Percentiles rank a stretch among this genome's conserved stretches.
These are phyloP conservation scores for Ramalina intermedia DNA, from an alignment of 495 filamentous ascomycete species.

Conservation along the genomic window DNA sequence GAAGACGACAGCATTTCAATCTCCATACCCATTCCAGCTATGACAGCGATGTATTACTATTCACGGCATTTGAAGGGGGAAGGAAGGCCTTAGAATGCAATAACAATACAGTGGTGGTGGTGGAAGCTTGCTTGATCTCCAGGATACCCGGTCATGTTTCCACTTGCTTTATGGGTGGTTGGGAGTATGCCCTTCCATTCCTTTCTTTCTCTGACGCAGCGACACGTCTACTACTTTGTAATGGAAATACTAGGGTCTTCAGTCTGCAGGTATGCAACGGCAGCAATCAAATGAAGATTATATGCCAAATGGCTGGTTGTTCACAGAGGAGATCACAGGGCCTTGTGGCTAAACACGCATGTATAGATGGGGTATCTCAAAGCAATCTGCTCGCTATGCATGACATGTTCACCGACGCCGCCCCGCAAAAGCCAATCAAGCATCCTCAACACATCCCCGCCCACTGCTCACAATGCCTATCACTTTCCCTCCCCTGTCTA, in stretches of 20 bases:
- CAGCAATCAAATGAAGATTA: no score
- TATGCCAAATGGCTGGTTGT: no score
- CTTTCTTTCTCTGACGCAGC: no score
- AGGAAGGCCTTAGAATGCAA: neutral
- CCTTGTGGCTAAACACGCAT: no score
- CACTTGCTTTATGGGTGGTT: no score
- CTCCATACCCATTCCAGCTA: neutral
- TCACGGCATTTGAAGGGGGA: neutral
- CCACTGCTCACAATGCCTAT: neutral
- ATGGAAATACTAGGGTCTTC: no score
- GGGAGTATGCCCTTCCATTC: no score
- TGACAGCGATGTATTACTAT: neutral
- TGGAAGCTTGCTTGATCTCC: neutral
- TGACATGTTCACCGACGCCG: neutral
- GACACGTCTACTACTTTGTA: no score
- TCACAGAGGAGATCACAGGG: no score
- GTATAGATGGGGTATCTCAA: neutral
- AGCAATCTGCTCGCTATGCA: neutral
- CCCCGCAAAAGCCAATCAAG: neutral
- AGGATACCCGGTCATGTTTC: slow-evolving; percentile 1
- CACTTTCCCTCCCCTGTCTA: neutral
- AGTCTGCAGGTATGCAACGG: no score
- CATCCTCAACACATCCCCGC: neutral
- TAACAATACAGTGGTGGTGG: no score
- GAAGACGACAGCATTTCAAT: neutral